Conservation (phyloP, 495 filamentous ascomycete genomes). For the Annulohypoxylon moriforme region DNA sequence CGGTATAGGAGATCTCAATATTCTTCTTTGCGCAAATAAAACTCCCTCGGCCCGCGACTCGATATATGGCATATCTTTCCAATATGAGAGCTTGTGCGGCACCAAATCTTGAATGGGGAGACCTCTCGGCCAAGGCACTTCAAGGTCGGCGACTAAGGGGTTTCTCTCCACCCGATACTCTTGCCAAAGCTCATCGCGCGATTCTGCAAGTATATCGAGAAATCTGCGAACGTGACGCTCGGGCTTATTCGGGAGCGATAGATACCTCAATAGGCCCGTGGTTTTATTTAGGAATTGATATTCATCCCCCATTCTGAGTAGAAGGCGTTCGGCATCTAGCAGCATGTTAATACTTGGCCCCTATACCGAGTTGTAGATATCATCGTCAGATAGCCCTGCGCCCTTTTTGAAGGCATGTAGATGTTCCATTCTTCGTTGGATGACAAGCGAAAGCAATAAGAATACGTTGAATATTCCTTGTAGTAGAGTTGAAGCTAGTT, state of each 20-base stretch:
- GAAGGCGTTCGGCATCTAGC: conserved; percentile 33
- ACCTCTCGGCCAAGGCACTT: conserved; percentile 40
- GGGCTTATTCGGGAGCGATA: not conserved
- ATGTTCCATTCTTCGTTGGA: conserved; percentile 15
- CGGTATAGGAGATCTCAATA: conserved; percentile 19
- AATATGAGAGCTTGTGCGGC: conserved; percentile 7
- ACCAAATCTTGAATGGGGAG: conserved; percentile 37
- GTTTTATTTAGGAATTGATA: not conserved
- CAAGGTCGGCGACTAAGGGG: not conserved
- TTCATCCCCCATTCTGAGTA: conserved; percentile 5
- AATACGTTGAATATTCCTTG: not conserved
- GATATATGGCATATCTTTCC: conserved; percentile 25
- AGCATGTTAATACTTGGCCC: conserved; percentile 39
- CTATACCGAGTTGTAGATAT: conserved; percentile 37
- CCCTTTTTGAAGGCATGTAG: conserved; percentile 20
- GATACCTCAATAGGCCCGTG: not conserved
- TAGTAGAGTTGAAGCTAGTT: conserved; percentile 1
- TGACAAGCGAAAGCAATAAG: conserved; percentile 16
- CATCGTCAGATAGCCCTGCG: conserved; percentile 20
- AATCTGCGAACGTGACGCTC: conserved; percentile 26
- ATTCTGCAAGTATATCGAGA: conserved; percentile 37
- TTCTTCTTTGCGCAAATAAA: conserved; percentile 27
- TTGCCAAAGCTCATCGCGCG: conserved; percentile 41
- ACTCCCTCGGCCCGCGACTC: conserved; percentile 32
- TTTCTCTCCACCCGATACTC: conserved; percentile 23